A percentile compares a stretch with the other conserved stretches of the same genome.
These are phyloP conservation scores for Citrus mangshanensis DNA, from an alignment of 345 rosid genomes.

Conservation along the genomic window DNA sequence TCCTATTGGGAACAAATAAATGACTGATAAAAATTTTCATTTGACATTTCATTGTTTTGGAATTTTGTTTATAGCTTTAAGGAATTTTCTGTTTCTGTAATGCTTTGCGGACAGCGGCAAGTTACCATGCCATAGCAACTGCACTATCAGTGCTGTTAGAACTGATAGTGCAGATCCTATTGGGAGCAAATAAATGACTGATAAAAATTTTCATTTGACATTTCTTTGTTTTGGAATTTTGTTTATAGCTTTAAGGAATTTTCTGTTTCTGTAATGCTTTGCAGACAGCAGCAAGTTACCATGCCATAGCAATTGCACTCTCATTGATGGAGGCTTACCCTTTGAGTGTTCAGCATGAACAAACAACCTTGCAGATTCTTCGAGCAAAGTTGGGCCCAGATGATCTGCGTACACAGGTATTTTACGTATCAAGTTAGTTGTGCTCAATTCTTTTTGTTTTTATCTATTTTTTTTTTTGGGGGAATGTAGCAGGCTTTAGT, in stretches of 20 bases:
- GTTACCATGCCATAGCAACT: constrained; percentile 99
- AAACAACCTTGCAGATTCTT: constrained; percentile 90
- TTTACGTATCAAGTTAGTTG: constrained; percentile 10
- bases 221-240: neutral
- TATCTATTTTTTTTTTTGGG: neutral
- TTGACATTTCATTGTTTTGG: neutral
- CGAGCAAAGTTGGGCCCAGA: constrained; percentile 95
- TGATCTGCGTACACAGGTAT: constrained; percentile 98
- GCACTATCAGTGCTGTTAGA: constrained; percentile 54
- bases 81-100: constrained; percentile 13
- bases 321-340: constrained; percentile 99
- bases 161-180: neutral
- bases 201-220: constrained; percentile 6
- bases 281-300: constrained; percentile 99
- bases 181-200: neutral
- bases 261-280: constrained; percentile 22
- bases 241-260: constrained; percentile 1
- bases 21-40: constrained; percentile 10
- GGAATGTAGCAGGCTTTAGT: neutral
- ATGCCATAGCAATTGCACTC: constrained; percentile 99
- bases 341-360: constrained; percentile 98
- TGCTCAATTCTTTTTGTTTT: neutral
- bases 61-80: neutral
- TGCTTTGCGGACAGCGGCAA: constrained; percentile 87
- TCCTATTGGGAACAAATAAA: neutral